Base-by-base conservation (phyloP, 176 grass and related monocot species). In the Carex littledalei region DNA sequence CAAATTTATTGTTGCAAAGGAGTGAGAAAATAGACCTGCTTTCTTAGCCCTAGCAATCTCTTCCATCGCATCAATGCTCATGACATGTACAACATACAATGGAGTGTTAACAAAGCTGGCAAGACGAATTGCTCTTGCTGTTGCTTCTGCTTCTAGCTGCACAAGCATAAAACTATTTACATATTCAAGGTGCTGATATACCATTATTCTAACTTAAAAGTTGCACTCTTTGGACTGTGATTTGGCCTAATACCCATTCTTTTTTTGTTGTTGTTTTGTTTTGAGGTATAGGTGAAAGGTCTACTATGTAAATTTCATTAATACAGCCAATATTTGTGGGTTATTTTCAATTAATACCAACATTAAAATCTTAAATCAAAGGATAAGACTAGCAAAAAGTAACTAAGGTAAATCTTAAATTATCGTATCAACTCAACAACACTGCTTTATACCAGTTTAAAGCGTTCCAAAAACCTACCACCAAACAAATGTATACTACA, bases 141-240 rank as follows among this genome's bases (percentile, higher is more conserved):
- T 95, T 86, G 96, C 96, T 89, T 98, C 96, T 50, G 88, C 96
- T 92, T 95, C 96, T 81, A 98, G 90, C 96, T 95, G 82, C 75
- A 91, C 18, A 81, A 84, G 63, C 14, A 82, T 47, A 14, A 65
- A 29, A 35, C 5, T 82, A 77, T 54, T 31, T 13, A 52, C 32
- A 69, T 31, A 77, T 54, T 5, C 45, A 77, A 77, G 49, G 22
- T 55, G 41, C 37, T 78, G 37, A 84, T 47, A 69, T 22, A 84
- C 71, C 35, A 67, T 9, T 84, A 64, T 10, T 43, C 86, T 66
- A 12, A 61, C 32, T 17, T 76, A 17, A 54, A 49, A 21, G 5
- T 77, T 31, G 49, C 21, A 15, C 12, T 77, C 1, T 15, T 37
- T 39, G 39, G 0, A 39, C 14, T 39, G 32, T 29, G 24, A 18